phyloP scores from a whole-genome alignment of 495 filamentous ascomycete species.

The Darksidea phi region DNA sequence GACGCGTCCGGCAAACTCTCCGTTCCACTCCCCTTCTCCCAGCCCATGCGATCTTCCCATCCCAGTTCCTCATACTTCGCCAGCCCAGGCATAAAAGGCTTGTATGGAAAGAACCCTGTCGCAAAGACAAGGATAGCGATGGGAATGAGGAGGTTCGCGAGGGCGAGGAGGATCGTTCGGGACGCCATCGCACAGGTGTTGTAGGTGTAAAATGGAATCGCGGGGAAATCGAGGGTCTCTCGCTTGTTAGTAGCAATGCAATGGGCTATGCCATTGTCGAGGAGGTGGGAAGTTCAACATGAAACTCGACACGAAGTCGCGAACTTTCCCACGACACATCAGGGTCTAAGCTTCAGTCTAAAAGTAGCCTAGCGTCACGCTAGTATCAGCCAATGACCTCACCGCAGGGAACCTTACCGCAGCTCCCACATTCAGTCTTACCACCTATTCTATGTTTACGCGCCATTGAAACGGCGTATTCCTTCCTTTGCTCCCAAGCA shows the following conservation, averaged over 20 bases:
- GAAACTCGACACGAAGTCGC: not conserved
- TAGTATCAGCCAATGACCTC: conserved; percentile 28
- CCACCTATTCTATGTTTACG: not conserved
- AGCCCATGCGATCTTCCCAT: conserved; percentile 8
- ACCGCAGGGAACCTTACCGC: not conserved
- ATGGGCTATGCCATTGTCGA: too few relatives aligned
- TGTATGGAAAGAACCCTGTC: conserved; percentile 95
- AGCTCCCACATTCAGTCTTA: not conserved
- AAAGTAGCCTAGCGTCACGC: conserved; percentile 7
- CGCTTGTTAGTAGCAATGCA: not conserved
- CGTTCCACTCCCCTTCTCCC: conserved; percentile 37
- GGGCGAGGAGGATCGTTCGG: conserved; percentile 17
- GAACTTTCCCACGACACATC: not conserved
- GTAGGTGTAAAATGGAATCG: not conserved
- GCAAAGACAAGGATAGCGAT: conserved; percentile 79
- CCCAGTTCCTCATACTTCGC: conserved; percentile 54
- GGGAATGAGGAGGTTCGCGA: conserved; percentile 74
- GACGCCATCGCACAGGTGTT: conserved; percentile 12
- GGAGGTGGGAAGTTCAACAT: not conserved
- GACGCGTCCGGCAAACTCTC: conserved; percentile 53
- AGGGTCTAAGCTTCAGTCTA: conserved; percentile 24
- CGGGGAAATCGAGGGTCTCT: not conserved
- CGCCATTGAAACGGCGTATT: not conserved
- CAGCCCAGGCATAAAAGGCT: conserved; percentile 82
- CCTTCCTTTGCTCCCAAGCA: too few relatives aligned